Evolutionary conservation across 2,329 filamentous ascomycete species (phyloP).

Genomic region (Pseudophaeomoniella oleicola): DNA sequence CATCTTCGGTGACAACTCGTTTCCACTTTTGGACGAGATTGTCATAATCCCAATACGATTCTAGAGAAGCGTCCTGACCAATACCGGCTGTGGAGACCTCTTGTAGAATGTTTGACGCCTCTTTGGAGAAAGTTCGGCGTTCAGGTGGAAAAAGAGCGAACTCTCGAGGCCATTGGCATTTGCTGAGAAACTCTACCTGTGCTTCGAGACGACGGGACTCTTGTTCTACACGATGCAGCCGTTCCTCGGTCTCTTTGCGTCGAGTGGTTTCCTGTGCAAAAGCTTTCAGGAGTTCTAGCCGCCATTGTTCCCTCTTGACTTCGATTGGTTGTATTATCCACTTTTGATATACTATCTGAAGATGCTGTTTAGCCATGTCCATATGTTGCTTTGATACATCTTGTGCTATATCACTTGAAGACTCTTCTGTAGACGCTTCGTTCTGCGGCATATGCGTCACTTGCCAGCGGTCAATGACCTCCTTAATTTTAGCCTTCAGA

Average conservation of each 20-base stretch:
- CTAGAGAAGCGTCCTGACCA: slow-evolving; percentile 2
- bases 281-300: slow-evolving; percentile 31
- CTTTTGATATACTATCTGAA: slow-evolving; percentile 61
- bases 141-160: slow-evolving; percentile 33
- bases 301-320: slow-evolving; percentile 33
- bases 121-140: slow-evolving; percentile 21
- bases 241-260: slow-evolving; percentile 26
- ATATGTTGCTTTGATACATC: slow-evolving; percentile 44
- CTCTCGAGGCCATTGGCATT: slow-evolving; percentile 33
- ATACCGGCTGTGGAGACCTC: neutral
- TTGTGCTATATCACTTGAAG: neutral
- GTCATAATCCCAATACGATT: slow-evolving; percentile 31
- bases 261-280: slow-evolving; percentile 29
- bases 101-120: slow-evolving; percentile 7
- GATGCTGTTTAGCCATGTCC: slow-evolving; percentile 56
- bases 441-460: neutral
- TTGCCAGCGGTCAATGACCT: slow-evolving; percentile 53
- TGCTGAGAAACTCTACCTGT: slow-evolving; percentile 29
- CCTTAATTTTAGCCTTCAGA: slow-evolving; percentile 50
- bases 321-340: slow-evolving; percentile 53
- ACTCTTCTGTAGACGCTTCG: neutral
- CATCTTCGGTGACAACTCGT: slow-evolving; percentile 22
- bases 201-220: slow-evolving; percentile 33
- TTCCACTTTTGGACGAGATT: slow-evolving; percentile 33
- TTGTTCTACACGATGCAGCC: slow-evolving; percentile 28